Percentiles rank a stretch among this genome's conserved stretches.
Evolutionary conservation across 106 monocot species (phyloP).

Genomic region (Cymbidium sinense): DNA sequence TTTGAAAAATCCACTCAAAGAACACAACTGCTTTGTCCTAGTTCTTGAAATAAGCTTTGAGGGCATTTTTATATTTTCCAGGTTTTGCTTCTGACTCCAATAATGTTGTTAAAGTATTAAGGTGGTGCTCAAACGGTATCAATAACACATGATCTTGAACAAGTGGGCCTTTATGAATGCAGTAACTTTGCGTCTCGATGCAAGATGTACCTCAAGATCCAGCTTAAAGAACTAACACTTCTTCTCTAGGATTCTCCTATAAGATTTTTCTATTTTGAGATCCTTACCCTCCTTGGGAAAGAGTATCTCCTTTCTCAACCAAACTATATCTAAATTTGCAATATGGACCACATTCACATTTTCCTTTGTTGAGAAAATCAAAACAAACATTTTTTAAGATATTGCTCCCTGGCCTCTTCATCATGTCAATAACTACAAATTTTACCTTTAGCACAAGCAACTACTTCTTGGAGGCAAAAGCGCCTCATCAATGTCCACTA

Average conservation of each 20-base stretch:
- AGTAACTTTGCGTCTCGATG: slow-evolving; percentile 66
- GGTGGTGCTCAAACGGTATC: slow-evolving; percentile 82
- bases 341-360: no score
- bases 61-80: slow-evolving; percentile 42
- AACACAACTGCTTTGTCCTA: slow-evolving; percentile 62
- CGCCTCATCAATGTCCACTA: no score
- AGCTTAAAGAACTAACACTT: slow-evolving; percentile 95
- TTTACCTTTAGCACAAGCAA: slow-evolving; percentile 53
- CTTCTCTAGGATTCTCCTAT: slow-evolving; percentile 40
- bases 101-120: slow-evolving; percentile 58
- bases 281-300: slow-evolving; percentile 16
- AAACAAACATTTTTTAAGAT: slow-evolving; percentile 80
- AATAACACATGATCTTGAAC: no score
- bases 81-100: slow-evolving; percentile 61
- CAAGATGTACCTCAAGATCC: slow-evolving; percentile 84
- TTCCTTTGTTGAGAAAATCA: slow-evolving; percentile 92
- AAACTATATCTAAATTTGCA: no score
- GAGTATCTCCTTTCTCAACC: no score
- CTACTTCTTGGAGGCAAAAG: no score
- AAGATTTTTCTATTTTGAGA: slow-evolving; percentile 24
- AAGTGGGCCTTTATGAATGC: slow-evolving; percentile 88
- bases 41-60: slow-evolving; percentile 53
- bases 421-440: slow-evolving; percentile 80
- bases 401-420: slow-evolving; percentile 57
- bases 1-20: slow-evolving; percentile 71